phyloP scores from a whole-genome alignment of 1,284 basidiomycete genomes.

The Cryptococcus amylolentus region DNA sequence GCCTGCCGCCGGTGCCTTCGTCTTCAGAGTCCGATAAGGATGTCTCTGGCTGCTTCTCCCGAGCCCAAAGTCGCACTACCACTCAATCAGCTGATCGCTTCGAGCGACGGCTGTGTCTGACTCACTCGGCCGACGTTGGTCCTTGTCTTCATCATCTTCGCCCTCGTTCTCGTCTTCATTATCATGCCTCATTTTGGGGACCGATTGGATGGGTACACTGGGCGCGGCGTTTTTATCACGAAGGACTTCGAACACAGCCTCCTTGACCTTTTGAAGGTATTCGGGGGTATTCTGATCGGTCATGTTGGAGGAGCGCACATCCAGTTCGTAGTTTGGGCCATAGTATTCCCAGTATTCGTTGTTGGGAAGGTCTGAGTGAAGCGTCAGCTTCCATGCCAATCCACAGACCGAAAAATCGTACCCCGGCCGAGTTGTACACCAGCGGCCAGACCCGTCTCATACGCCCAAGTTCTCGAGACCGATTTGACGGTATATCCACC shows the following conservation, averaged over 20 bases:
- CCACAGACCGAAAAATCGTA: constrained; percentile 46
- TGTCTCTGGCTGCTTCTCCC: constrained; percentile 42
- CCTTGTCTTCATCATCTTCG: constrained; percentile 72
- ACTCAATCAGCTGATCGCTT: background rate
- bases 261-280: constrained; percentile 89
- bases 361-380: constrained; percentile 73
- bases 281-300: constrained; percentile 91
- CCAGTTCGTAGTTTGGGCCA: constrained; percentile 95
- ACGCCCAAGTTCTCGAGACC: constrained; percentile 95
- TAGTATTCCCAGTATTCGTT: constrained; percentile 99
- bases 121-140: constrained; percentile 66
- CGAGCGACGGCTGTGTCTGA: constrained; percentile 3
- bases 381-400: background rate
- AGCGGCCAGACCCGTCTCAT: constrained; percentile 93
- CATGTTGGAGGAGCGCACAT: constrained; percentile 92
- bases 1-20: constrained; percentile 49
- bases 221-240: constrained; percentile 80
- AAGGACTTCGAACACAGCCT: constrained; percentile 86
- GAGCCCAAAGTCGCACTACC: constrained; percentile 44
- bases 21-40: constrained; percentile 55
- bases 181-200: constrained; percentile 71
- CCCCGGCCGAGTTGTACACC: constrained; percentile 86
- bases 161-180: constrained; percentile 74
- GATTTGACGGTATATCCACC: constrained; percentile 99
- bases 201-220: constrained; percentile 74